Percentiles rank a stretch among this genome's conserved stretches.
These are phyloP conservation scores for Kwoniella botswanensis DNA, from an alignment of 768 basidiomycete species.

Conservation along the genomic window DNA sequence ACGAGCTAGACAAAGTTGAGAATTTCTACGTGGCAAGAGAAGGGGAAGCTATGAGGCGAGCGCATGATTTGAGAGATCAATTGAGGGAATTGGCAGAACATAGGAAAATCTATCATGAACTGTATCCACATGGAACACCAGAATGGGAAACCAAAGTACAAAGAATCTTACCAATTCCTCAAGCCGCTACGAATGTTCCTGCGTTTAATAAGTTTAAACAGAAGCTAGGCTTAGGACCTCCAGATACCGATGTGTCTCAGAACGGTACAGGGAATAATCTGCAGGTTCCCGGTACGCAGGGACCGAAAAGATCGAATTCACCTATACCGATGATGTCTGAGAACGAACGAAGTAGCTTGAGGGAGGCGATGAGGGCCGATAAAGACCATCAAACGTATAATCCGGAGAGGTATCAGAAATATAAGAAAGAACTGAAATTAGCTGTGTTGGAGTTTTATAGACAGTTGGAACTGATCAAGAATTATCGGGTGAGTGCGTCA, in stretches of 20 bases:
- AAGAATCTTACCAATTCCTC: slow-evolving; percentile 32
- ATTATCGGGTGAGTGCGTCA: slow-evolving; percentile 74
- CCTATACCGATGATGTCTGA: slow-evolving; percentile 14
- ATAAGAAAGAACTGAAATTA: slow-evolving; percentile 82
- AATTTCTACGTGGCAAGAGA: slow-evolving; percentile 77
- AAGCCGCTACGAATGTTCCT: slow-evolving; percentile 7
- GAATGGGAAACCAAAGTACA: slow-evolving; percentile 50
- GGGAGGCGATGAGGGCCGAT: slow-evolving; percentile 44
- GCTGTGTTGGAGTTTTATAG: slow-evolving; percentile 87
- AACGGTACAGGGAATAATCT: background rate
- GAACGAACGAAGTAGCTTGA: slow-evolving; percentile 20
- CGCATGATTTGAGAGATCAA: slow-evolving; percentile 67
- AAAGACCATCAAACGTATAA: slow-evolving; percentile 59
- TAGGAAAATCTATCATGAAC: slow-evolving; percentile 60
- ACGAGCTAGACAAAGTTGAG: slow-evolving; percentile 82
- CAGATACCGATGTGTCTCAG: background rate
- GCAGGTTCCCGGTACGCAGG: background rate
- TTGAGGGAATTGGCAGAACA: slow-evolving; percentile 76
- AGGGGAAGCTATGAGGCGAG: slow-evolving; percentile 63
- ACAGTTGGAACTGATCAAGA: slow-evolving; percentile 80
- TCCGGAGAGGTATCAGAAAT: slow-evolving; percentile 79
- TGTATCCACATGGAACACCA: slow-evolving; percentile 46
- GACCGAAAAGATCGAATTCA: slow-evolving; percentile 8
- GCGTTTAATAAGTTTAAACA: slow-evolving; percentile 21
- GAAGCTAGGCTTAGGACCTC: background rate